These are phyloP conservation scores for Corylus avellana DNA, from an alignment of 306 rosid genomes.

Conservation along the genomic window DNA sequence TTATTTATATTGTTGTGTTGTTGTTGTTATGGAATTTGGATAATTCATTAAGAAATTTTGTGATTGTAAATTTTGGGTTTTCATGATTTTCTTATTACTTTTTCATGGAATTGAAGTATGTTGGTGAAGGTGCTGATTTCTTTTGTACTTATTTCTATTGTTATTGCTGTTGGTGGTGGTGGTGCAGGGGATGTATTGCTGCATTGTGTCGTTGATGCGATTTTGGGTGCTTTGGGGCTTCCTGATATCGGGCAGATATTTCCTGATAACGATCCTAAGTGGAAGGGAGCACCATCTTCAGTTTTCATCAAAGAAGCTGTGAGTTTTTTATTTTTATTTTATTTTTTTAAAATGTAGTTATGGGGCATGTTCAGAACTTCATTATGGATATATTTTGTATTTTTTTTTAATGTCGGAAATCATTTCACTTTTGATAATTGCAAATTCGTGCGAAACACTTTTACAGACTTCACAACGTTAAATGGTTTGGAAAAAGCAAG, in stretches of 20 bases:
- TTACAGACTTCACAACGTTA: background rate
- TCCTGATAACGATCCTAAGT: constrained; percentile 88
- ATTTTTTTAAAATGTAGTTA: background rate
- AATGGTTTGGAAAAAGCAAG: background rate
- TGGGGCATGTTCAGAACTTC: background rate
- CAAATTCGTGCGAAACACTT: background rate
- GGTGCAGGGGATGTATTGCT: constrained; percentile 85
- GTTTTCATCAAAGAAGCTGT: constrained; percentile 88
- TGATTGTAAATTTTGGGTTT: background rate
- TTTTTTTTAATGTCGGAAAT: background rate
- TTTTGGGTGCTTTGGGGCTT: constrained; percentile 90
- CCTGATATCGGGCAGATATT: constrained; percentile 95
- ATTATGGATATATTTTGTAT: background rate
- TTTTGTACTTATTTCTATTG: background rate
- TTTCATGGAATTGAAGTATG: background rate
- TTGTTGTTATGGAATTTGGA: constrained; percentile 5
- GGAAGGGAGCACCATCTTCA: constrained; percentile 88
- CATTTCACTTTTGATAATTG: background rate
- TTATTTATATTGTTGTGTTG: background rate
- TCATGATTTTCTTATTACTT: no score
- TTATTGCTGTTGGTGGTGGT: constrained; percentile 10
- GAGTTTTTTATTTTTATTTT: constrained; percentile 29
- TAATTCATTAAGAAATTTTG: no score
- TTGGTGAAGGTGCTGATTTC: background rate
- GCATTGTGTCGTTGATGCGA: constrained; percentile 95